phyloP scores from a whole-genome alignment of 495 filamentous ascomycete species.

The Penicillium herquei region DNA sequence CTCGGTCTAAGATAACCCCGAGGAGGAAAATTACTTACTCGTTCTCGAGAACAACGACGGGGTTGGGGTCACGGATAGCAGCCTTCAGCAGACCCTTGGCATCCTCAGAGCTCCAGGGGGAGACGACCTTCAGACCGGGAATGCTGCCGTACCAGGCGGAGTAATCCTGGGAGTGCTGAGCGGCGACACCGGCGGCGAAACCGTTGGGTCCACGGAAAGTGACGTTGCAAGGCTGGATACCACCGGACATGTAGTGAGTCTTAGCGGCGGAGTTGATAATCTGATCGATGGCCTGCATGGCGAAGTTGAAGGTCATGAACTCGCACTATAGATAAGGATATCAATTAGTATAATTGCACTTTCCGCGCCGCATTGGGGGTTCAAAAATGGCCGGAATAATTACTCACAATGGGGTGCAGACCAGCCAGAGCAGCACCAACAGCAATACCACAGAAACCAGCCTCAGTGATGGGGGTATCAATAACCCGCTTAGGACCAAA shows the following conservation, averaged over 20 bases:
- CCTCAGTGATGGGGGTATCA: slow-evolving; percentile 97
- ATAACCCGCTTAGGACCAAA: slow-evolving; percentile 98
- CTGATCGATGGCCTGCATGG: slow-evolving; percentile 99
- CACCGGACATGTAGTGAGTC: slow-evolving; percentile 99
- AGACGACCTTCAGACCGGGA: slow-evolving; percentile 93
- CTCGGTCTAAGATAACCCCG: not conserved
- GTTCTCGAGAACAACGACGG: slow-evolving; percentile 92
- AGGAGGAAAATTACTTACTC: slow-evolving; percentile 55
- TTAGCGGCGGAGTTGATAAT: slow-evolving; percentile 99
- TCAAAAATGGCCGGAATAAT: not conserved
- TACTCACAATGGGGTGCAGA: slow-evolving; percentile 85
- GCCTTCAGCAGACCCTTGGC: slow-evolving; percentile 97
- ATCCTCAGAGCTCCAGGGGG: slow-evolving; percentile 94
- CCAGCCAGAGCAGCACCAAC: slow-evolving; percentile 93
- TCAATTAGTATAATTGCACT: not conserved
- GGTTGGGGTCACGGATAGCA: slow-evolving; percentile 97
- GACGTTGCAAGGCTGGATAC: slow-evolving; percentile 98
- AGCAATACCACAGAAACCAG: slow-evolving; percentile 87
- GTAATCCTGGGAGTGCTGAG: slow-evolving; percentile 98
- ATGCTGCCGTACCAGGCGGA: slow-evolving; percentile 98
- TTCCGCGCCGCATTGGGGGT: not conserved
- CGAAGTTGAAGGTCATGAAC: slow-evolving; percentile 99
- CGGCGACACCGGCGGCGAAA: slow-evolving; percentile 91
- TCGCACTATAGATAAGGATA: slow-evolving; percentile 63
- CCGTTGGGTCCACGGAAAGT: slow-evolving; percentile 99